These are phyloP conservation scores for Blastomyces percursus DNA, from an alignment of 2,329 filamentous ascomycete species.

Conservation along the genomic window DNA sequence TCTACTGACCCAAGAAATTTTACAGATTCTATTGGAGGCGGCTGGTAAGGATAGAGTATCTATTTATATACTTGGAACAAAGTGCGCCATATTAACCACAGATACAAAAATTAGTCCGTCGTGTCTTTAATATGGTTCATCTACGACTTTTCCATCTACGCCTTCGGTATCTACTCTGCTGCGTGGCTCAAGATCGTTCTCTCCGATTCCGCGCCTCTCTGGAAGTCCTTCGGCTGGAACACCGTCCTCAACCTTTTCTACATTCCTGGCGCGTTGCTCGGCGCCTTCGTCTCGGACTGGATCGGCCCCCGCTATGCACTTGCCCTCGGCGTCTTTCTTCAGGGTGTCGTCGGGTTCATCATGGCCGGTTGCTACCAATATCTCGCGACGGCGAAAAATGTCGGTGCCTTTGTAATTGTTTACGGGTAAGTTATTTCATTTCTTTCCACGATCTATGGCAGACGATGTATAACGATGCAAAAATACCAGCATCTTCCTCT, in stretches of 20 bases:
- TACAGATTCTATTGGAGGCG: conserved; percentile 62
- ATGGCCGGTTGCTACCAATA: conserved; percentile 70
- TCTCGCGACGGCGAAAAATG: conserved; percentile 55
- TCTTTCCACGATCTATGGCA: not conserved
- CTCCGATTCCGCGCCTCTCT: conserved; percentile 50
- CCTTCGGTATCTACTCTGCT: conserved; percentile 75
- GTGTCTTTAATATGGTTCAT: conserved; percentile 76
- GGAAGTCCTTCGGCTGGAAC: conserved; percentile 77
- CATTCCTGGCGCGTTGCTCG: conserved; percentile 67
- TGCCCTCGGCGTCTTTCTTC: conserved; percentile 56
- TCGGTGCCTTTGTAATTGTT: conserved; percentile 66
- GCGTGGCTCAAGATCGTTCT: conserved; percentile 51
- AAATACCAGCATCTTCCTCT: conserved; percentile 51
- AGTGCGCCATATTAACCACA: conserved; percentile 10
- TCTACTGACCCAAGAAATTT: conserved; percentile 37
- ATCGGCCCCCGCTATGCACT: conserved; percentile 69
- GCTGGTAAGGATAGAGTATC: conserved; percentile 32
- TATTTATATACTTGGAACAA: not conserved
- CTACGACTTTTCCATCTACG: conserved; percentile 76
- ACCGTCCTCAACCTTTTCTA: conserved; percentile 83
- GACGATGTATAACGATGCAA: not conserved
- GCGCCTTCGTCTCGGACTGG: conserved; percentile 65
- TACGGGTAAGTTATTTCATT: conserved; percentile 44
- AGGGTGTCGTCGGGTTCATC: conserved; percentile 73
- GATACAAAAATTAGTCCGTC: conserved; percentile 29